Evolutionary conservation across 1,284 basidiomycete species (phyloP), one percentile per base, ranked within the genome.

Genomic region (Xerocomus nothofagi): DNA sequence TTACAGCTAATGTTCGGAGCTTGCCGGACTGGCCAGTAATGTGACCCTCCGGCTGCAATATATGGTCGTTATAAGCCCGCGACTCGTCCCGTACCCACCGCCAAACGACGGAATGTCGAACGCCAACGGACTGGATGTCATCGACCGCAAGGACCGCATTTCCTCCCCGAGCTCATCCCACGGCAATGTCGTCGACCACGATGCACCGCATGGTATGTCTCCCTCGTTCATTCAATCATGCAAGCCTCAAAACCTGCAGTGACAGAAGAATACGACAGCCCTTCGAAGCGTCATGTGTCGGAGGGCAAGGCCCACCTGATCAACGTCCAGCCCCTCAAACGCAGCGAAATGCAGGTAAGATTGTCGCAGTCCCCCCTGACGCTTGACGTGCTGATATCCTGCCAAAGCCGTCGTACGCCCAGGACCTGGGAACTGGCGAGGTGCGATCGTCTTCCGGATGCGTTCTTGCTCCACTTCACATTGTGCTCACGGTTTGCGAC

Each of bases 281-380:
- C 63, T 34, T 57, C 61, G 43, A 67, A 67, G 49, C 72, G 65
- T 60, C 71, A 68, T 44, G 56, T 9, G 41, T 56, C 54, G 30
- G 62, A 61, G 24, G 48, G 46, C 23, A 75, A 66, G 63, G 54
- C 56, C 2, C 70, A 73, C 45, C 63, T 86, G 63, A 86, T 91
- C 55, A 75, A 73, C 51, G 91, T 93, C 8, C 88, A 93, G 65
- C 91, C 91, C 3, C 73, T 93, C 65, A 88, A 84, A 71, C 80
- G 81, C 52, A 79, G 78, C 43, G 91, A 93, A 72, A 91, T 93
- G 91, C 91, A 93, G 81, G 84, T 85, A 27, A 29, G 53, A 47
- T 26, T 18, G 14, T 15, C 18, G 2, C 29, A 18, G 73, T 68
- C 26, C 9, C 20, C 11, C 21, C 42, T n/a, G 32, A 14, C 14